phyloP scores from a whole-genome alignment of 768 basidiomycete genomes.

The Tricholoma sp. region DNA sequence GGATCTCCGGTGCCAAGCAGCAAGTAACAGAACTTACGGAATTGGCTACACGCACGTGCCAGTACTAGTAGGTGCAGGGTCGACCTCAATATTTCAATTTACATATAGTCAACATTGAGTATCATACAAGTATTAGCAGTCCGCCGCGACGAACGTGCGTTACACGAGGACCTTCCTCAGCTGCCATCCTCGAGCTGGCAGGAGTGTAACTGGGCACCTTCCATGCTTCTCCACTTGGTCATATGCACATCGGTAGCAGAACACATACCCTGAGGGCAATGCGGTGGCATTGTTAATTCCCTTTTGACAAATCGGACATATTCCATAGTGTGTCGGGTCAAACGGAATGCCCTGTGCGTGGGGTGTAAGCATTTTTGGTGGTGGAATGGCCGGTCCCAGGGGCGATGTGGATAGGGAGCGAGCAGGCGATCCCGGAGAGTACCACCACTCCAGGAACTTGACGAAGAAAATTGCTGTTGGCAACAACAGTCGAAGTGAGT shows the following conservation, averaged over 20 bases:
- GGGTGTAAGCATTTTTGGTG: constrained; percentile 70
- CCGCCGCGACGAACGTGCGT: constrained; percentile 45
- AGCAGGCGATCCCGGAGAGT: constrained; percentile 87
- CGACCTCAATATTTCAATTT: not conserved
- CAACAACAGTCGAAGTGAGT: constrained; percentile 73
- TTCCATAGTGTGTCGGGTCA: constrained; percentile 64
- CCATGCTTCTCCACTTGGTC: constrained; percentile 74
- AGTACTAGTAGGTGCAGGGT: constrained; percentile 5
- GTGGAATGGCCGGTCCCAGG: constrained; percentile 68
- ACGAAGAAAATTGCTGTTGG: constrained; percentile 92
- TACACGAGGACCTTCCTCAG: constrained; percentile 82
- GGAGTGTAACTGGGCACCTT: constrained; percentile 83
- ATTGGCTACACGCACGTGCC: constrained; percentile 19
- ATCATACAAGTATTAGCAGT: constrained; percentile 5
- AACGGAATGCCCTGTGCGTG: constrained; percentile 70
- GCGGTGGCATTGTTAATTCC: constrained; percentile 82
- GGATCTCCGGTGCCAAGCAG: not conserved
- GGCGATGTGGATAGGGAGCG: constrained; percentile 60
- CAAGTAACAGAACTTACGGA: not conserved
- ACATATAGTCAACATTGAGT: constrained; percentile 3
- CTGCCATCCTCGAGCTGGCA: constrained; percentile 74
- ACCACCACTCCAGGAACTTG: constrained; percentile 99
- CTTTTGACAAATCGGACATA: constrained; percentile 76
- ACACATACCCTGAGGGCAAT: constrained; percentile 89
- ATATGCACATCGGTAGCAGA: constrained; percentile 89